Base-by-base conservation (phyloP, 2,329 filamentous ascomycete species). In the Rhinocladiella similis region DNA sequence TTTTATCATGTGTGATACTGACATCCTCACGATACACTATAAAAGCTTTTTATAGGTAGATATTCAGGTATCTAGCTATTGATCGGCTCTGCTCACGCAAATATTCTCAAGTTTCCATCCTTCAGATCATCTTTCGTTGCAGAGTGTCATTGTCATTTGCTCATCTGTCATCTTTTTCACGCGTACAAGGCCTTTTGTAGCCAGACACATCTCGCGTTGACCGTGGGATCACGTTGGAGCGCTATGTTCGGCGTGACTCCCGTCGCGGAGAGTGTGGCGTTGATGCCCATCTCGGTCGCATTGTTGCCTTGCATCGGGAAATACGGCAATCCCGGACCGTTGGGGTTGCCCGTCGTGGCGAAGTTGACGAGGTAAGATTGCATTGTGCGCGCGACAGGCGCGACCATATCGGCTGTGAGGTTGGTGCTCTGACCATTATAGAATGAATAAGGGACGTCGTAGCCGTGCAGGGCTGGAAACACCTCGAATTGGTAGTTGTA, bases 401-500 rank as follows among this genome's bases (percentile, higher is more conserved):
- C 61, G 38, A 69, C 70, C 35, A 61, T 50, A 29, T 72, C 70
- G 13, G 41, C 16, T 1, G 73, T 75, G 38, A 41, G 5, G 38
- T 41, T 18, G n/a, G 38, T 41, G n/a, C 6, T 6, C 0, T 63
- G 67, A 25, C 65, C 67, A 25, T 73, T 71, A 65, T 75, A 84
- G 69, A 78, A 83, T 1, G 80, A 82, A 61, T 80, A 83, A 0
- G 72, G 50, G 2, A 82, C 60, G 59, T 84, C 82, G 38, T 73
- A 65, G 12, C 78, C 80, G 63, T 84, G 82, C 14, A 82, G 64
- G 2, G 73, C 81, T 0, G 81, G 81, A 0, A 76, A 75, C 1
- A 83, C 71, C 43, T 72, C 74, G 65, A 83, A 84, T 46, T 77
- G 67, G 65, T 83, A 84, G 0, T 74, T 72, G 66, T 80, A 81